These are phyloP conservation scores for Grigorovia humatica DNA, from an alignment of 805 yeast genomes.

Conservation along the genomic window DNA sequence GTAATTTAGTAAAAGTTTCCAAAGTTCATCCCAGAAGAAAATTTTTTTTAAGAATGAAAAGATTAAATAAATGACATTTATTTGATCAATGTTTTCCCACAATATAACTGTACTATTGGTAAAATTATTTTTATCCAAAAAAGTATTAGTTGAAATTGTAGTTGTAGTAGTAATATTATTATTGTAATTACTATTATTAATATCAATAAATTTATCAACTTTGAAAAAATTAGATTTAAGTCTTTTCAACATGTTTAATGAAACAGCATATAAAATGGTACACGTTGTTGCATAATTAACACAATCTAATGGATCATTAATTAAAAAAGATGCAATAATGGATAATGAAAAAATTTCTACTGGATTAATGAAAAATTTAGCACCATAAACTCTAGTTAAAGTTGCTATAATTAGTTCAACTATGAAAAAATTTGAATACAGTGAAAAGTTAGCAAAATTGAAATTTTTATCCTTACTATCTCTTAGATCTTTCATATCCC, in stretches of 20 bases:
- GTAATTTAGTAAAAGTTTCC: neutral
- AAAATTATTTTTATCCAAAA: neutral
- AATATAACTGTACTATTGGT: neutral
- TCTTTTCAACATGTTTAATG: constrained; percentile 11
- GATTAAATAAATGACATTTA: neutral
- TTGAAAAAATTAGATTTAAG: neutral
- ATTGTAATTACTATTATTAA: neutral
- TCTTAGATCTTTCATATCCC: neutral
- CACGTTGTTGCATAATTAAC: constrained; percentile 23
- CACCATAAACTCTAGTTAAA: constrained; percentile 13
- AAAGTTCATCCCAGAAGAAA: neutral
- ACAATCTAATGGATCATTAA: constrained; percentile 24
- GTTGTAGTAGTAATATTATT: neutral
- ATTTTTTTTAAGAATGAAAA: neutral
- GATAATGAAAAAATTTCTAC: constrained; percentile 22
- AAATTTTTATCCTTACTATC: neutral
- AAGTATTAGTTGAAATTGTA: neutral
- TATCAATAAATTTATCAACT: neutral
- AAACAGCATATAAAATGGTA: constrained; percentile 19
- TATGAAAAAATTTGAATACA: neutral
- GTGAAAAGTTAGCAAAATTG: neutral
- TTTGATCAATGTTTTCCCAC: neutral
- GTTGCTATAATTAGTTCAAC: constrained; percentile 12
- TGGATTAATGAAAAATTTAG: constrained; percentile 15
- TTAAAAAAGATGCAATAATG: constrained; percentile 25